Evolutionary conservation across 129 eudicot species (phyloP), one percentile per base, ranked within the genome.

Genomic region (Arctium lappa): DNA sequence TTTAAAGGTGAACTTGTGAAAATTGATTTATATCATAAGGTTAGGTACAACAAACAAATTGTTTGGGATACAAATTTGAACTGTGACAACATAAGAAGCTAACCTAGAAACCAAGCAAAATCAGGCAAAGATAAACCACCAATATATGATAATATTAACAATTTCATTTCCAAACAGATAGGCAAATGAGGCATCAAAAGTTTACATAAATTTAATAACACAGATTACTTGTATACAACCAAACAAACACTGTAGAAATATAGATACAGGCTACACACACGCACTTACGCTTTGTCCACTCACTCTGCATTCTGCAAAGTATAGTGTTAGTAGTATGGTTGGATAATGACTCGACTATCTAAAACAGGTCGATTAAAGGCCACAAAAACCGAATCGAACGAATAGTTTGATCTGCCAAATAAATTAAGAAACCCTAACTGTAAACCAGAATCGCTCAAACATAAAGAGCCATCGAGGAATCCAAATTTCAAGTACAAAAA

Each of bases 351-450:
- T 69, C 81, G 22, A 83, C 76, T 44, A 70, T 50, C n/a, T 10
- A 8, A 70, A 27, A 53, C 82, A 48, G 34, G 71, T 42, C 62
- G 80, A 79, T 72, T 48, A 31, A 42, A 50, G 65, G 32, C 69
- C 74, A 72, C n/a, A 82, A 31, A 72, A 18, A 16, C 77, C 29
- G 0, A 36, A 33, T 29, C 34, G 6, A 22, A 39, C 36, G n/a
- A 69, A 37, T 78, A 15, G 40, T 18, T 70, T 44, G 31, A 70
- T 37, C 73, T 70, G n/a, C 29, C 37, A 70, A 56, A 11, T 22
- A 32, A 33, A 31, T 70, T 83, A 27, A 37, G 8, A 76, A 82
- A 31, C 77, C 86, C 86, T 82, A 82, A 82, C 5, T 82, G 18
- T 22, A 18, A 22, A 69, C 36, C 44, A 27, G 0, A 83, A 76